Percentiles rank a stretch among this genome's conserved stretches.
phyloP scores from a whole-genome alignment of 164 flowering plant genomes.

The Saururus chinensis region DNA sequence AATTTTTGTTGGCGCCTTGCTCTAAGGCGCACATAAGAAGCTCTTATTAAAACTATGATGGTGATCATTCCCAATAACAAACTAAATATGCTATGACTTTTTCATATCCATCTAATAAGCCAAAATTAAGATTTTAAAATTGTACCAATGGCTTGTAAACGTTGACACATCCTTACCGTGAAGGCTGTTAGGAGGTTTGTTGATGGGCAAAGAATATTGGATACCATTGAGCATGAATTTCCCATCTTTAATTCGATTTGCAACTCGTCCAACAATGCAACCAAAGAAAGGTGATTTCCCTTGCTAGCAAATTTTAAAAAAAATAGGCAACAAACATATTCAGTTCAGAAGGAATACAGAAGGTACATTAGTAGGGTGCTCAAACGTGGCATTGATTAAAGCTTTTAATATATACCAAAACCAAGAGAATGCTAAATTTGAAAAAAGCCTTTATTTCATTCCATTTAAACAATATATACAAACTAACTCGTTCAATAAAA shows the following conservation, averaged over 20 bases:
- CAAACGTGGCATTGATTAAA: background rate
- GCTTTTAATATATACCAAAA: background rate
- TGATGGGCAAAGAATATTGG: conserved; percentile 57
- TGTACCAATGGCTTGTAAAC: background rate
- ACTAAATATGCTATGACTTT: too few relatives aligned
- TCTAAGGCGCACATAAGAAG: too few relatives aligned
- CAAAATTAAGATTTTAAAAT: background rate
- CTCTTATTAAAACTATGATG: too few relatives aligned
- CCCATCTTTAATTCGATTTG: conserved; percentile 87
- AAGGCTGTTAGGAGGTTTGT: conserved; percentile 78
- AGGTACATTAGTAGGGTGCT: background rate
- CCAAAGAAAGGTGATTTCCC: conserved; percentile 42
- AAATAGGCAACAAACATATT: background rate
- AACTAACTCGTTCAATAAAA: too few relatives aligned
- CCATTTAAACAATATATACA: background rate
- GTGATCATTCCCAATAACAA: too few relatives aligned
- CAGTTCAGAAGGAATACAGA: background rate
- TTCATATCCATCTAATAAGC: too few relatives aligned
- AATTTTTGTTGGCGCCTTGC: too few relatives aligned
- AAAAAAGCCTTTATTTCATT: background rate
- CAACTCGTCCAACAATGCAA: conserved; percentile 79
- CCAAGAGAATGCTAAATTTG: background rate
- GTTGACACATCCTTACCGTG: conserved; percentile 33
- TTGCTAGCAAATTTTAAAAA: conserved; percentile 15
- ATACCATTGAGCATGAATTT: conserved; percentile 58